These are phyloP conservation scores for Agaricus sinodeliciosus DNA, from an alignment of 768 basidiomycete genomes.

Conservation along the genomic window DNA sequence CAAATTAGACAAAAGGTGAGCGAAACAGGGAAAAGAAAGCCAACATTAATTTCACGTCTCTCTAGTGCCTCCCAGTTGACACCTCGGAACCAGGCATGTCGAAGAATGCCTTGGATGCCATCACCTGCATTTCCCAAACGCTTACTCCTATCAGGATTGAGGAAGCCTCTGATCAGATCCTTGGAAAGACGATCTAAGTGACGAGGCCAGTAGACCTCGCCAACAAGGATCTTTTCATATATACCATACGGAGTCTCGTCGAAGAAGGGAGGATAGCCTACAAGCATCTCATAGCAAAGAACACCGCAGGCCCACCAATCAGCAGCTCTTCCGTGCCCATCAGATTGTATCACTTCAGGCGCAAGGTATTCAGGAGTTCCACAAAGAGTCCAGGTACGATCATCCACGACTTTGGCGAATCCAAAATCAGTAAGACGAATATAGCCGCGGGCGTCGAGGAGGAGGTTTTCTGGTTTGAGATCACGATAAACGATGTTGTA, in stretches of 20 bases:
- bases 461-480: slow-evolving; percentile 97
- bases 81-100: slow-evolving; percentile 93
- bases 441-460: slow-evolving; percentile 90
- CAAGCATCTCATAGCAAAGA: slow-evolving; percentile 97
- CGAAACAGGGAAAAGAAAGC: slow-evolving; percentile 16
- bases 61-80: slow-evolving; percentile 90
- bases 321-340: slow-evolving; percentile 96
- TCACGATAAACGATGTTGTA: slow-evolving; percentile 99
- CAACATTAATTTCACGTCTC: slow-evolving; percentile 77
- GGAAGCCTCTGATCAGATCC: slow-evolving; percentile 81
- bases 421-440: slow-evolving; percentile 96
- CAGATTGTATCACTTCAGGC: slow-evolving; percentile 96
- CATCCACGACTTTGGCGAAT: slow-evolving; percentile 95
- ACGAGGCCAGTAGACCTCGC: slow-evolving; percentile 86
- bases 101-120: slow-evolving; percentile 85
- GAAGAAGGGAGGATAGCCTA: slow-evolving; percentile 97
- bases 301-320: slow-evolving; percentile 99
- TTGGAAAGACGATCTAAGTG: slow-evolving; percentile 86
- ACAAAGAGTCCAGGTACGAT: slow-evolving; percentile 97
- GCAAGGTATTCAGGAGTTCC: slow-evolving; percentile 96
- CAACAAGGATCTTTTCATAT: slow-evolving; percentile 93
- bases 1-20: not conserved
- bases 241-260: slow-evolving; percentile 97
- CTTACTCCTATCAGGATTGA: slow-evolving; percentile 88
- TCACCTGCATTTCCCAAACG: slow-evolving; percentile 91